Conservation (phyloP, 140 eudicot species). For the Stevia rebaudiana region DNA sequence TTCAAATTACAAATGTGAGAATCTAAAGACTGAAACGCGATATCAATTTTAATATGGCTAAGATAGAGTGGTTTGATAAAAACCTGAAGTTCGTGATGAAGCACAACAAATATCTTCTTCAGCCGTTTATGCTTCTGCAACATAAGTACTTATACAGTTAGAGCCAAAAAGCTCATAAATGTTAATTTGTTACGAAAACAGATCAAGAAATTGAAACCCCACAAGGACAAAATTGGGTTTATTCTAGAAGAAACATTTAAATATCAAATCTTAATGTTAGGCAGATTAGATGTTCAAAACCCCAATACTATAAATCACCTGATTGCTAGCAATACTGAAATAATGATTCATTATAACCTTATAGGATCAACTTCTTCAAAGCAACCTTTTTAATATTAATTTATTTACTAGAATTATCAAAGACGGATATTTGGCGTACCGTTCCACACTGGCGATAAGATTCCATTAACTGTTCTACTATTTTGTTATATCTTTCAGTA, state of each 20-base stretch:
- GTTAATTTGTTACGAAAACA: neutral
- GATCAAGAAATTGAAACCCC: neutral
- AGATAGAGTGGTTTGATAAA: neutral
- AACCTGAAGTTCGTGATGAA: constrained; percentile 90
- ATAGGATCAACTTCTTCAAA: neutral
- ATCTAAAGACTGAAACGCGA: neutral
- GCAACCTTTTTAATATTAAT: neutral
- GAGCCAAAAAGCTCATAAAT: constrained; percentile 1
- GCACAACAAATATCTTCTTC: constrained; percentile 78
- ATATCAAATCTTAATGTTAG: neutral
- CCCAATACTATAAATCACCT: neutral
- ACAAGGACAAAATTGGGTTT: neutral
- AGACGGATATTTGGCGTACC: constrained; percentile 35
- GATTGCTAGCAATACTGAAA: neutral
- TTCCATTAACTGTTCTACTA: constrained; percentile 56
- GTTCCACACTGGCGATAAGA: constrained; percentile 65
- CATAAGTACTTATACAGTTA: constrained; percentile 5
- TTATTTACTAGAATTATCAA: neutral
- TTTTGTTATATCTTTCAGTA: constrained; percentile 47
- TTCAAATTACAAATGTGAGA: neutral
- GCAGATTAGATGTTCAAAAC: neutral
- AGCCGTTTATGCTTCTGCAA: constrained; percentile 72
- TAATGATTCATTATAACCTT: neutral
- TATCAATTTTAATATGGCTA: neutral
- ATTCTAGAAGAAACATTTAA: neutral